Evolutionary conservation across 1,139 yeast genomes (phyloP).

Genomic region (Saccharomycopsis hybrid): DNA sequence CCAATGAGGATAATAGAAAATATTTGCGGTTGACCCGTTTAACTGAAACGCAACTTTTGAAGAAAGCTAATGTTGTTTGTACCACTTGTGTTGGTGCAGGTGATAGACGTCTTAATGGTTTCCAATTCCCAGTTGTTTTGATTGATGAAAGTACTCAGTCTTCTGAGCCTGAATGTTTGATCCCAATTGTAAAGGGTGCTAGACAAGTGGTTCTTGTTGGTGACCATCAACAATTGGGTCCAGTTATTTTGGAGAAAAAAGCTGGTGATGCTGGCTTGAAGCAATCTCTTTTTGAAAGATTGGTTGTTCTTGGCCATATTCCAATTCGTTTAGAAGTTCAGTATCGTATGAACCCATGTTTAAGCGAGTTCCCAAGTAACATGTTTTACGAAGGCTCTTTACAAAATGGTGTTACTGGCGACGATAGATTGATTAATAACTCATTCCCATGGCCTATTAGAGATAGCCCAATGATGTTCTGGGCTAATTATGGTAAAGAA

Average conservation of each 20-base stretch:
- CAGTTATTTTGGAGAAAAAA: constrained; percentile 70
- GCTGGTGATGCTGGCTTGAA: constrained; percentile 84
- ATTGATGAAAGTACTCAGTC: constrained; percentile 95
- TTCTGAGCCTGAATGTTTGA: constrained; percentile 83
- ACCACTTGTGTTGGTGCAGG: constrained; percentile 94
- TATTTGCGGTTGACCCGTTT: constrained; percentile 38
- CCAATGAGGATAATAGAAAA: constrained; percentile 44
- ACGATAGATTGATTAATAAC: constrained; percentile 52
- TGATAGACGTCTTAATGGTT: constrained; percentile 49
- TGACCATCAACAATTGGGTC: constrained; percentile 93
- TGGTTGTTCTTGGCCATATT: constrained; percentile 75
- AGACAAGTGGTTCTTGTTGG: constrained; percentile 88
- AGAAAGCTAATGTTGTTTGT: constrained; percentile 74
- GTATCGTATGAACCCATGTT: constrained; percentile 89
- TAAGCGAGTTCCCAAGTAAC: constrained; percentile 84
- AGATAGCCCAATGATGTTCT: constrained; percentile 87
- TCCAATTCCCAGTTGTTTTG: constrained; percentile 67
- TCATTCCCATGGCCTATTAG: constrained; percentile 87
- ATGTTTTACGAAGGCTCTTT: constrained; percentile 90
- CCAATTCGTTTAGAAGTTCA: constrained; percentile 88
- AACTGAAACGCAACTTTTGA: constrained; percentile 46
- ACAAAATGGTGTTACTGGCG: constrained; percentile 83
- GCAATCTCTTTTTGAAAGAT: constrained; percentile 81
- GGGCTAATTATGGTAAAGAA: constrained; percentile 88
- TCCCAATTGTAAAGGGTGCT: constrained; percentile 85